phyloP scores from a whole-genome alignment of 106 monocot genomes.

The Alisma plantagoaquatica region DNA sequence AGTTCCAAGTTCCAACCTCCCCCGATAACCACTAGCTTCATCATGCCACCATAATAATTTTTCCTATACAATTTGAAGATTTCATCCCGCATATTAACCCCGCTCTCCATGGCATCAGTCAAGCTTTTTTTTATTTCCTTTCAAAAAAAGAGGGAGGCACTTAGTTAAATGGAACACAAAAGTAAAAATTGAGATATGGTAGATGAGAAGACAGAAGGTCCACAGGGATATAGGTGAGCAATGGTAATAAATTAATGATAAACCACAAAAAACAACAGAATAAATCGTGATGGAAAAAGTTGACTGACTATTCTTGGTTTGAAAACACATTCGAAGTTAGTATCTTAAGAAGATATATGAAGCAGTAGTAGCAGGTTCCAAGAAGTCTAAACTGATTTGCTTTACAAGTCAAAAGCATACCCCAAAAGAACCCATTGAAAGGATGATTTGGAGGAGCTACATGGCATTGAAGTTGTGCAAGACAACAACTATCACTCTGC shows the following conservation, averaged over 20 bases:
- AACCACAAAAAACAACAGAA: too few species aligned
- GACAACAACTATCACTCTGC: constrained; percentile 92
- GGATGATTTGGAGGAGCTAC: constrained; percentile 55
- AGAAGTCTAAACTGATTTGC: neutral
- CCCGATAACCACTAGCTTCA: constrained; percentile 95
- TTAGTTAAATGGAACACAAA: too few species aligned
- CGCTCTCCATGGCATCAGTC: constrained; percentile 84
- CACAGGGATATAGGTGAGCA: too few species aligned
- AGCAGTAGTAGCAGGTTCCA: neutral
- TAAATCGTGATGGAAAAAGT: neutral
- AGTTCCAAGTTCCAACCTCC: constrained; percentile 57
- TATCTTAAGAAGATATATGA: too few species aligned
- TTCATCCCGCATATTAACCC: constrained; percentile 80
- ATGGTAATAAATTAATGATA: too few species aligned
- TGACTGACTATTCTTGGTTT: too few species aligned
- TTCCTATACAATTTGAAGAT: constrained; percentile 59
- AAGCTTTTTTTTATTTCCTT: constrained; percentile 97
- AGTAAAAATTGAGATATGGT: too few species aligned
- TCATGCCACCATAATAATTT: constrained; percentile 81
- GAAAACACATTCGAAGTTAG: too few species aligned
- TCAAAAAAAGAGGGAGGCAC: neutral
- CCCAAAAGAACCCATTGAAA: constrained; percentile 97
- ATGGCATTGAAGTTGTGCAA: constrained; percentile 80
- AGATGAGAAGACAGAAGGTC: too few species aligned
- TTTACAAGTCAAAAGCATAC: constrained; percentile 28